Evolutionary conservation across 768 basidiomycete genomes (phyloP).

Genomic region (Lentinula aciculospora): DNA sequence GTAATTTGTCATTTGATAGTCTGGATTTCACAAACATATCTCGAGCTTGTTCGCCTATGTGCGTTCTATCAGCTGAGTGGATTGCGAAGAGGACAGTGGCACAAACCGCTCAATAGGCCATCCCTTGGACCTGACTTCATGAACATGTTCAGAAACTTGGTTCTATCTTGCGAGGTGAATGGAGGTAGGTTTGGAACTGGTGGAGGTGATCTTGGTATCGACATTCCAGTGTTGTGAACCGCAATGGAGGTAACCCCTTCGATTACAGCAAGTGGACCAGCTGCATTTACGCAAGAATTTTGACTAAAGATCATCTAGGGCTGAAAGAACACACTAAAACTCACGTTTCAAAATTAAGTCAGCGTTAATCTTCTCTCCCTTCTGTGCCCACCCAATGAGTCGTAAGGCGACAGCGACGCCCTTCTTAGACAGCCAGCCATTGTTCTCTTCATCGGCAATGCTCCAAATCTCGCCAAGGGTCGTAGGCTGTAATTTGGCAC

Average conservation of each 20-base stretch:
- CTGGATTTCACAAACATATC: conserved; percentile 90
- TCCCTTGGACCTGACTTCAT: conserved; percentile 61
- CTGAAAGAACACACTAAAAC: too few species aligned
- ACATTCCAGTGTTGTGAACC: conserved; percentile 55
- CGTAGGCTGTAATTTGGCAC: conserved; percentile 72
- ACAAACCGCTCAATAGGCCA: conserved; percentile 72
- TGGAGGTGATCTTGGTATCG: conserved; percentile 59
- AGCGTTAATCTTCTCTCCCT: conserved; percentile 62
- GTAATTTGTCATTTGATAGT: conserved; percentile 78
- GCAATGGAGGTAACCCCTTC: conserved; percentile 58
- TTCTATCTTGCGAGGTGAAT: conserved; percentile 72
- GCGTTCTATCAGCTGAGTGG: not conserved
- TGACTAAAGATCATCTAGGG: not conserved
- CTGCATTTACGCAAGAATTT: conserved; percentile 34
- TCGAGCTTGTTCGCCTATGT: conserved; percentile 77
- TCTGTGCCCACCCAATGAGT: conserved; percentile 90
- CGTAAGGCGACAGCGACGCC: conserved; percentile 86
- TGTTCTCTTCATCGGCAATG: conserved; percentile 89
- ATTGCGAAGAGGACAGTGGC: not conserved
- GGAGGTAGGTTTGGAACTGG: conserved; percentile 49
- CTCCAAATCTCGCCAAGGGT: conserved; percentile 92
- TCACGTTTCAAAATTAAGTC: conserved; percentile 68
- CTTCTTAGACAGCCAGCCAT: conserved; percentile 85
- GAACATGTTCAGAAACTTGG: conserved; percentile 82
- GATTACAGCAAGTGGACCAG: conserved; percentile 79